phyloP scores from a whole-genome alignment of 768 basidiomycete species.

The Calocera cornea region DNA sequence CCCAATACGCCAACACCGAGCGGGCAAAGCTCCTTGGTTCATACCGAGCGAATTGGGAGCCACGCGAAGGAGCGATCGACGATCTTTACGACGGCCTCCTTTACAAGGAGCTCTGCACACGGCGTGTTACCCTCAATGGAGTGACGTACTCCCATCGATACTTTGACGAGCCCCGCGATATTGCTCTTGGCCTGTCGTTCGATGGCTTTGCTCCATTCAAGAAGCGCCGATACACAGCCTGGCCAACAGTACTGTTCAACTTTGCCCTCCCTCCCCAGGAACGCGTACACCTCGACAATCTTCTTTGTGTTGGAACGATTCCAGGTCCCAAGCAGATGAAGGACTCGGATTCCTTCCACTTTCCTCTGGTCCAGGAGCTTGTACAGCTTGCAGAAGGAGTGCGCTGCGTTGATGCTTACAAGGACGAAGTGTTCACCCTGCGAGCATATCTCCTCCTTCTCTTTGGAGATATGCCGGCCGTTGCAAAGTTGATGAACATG shows the following conservation, averaged over 20 bases:
- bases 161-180: constrained; percentile 30
- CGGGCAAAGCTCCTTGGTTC: constrained; percentile 18
- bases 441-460: constrained; percentile 21
- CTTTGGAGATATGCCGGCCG: constrained; percentile 25
- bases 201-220: constrained; percentile 35
- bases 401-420: constrained; percentile 21
- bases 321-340: constrained; percentile 35
- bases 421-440: constrained; percentile 19
- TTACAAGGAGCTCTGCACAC: constrained; percentile 21
- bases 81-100: constrained; percentile 29
- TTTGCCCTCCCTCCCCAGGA: constrained; percentile 33
- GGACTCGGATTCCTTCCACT: constrained; percentile 29
- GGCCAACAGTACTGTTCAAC: constrained; percentile 32
- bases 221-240: constrained; percentile 23
- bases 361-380: constrained; percentile 28
- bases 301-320: constrained; percentile 32
- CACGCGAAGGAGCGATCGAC: constrained; percentile 8
- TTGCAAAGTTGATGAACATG: constrained; percentile 26
- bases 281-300: constrained; percentile 25
- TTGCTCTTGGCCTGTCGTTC: constrained; percentile 32
- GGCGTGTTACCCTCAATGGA: not conserved
- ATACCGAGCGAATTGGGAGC: constrained; percentile 16
- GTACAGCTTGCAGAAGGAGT: constrained; percentile 27
- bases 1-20: constrained; percentile 15
- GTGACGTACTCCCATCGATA: constrained; percentile 9